Evolutionary conservation across 2,329 filamentous ascomycete genomes (phyloP).

Genomic region (Stachybotrys chartarum): DNA sequence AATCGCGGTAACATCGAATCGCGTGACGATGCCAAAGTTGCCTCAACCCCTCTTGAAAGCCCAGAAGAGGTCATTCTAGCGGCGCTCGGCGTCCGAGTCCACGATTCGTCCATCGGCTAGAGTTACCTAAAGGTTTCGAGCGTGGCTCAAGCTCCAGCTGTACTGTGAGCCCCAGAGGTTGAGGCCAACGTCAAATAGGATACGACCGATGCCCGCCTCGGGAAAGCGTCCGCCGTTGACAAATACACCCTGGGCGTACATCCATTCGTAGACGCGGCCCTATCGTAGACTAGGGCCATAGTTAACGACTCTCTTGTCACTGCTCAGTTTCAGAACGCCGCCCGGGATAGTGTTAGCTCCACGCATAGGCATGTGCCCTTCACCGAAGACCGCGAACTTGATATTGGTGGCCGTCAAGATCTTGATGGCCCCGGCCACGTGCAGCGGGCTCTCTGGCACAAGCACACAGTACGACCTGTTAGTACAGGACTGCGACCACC

Average conservation of each 20-base stretch:
- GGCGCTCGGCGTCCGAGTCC: constrained; percentile 23
- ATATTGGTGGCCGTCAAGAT: neutral
- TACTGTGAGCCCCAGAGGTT: constrained; percentile 15
- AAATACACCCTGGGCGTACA: constrained; percentile 3
- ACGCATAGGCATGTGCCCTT: constrained; percentile 12
- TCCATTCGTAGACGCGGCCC: constrained; percentile 10
- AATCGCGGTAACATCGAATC: constrained; percentile 17
- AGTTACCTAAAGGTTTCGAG: constrained; percentile 32
- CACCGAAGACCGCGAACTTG: constrained; percentile 12
- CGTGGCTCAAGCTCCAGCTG: constrained; percentile 19
- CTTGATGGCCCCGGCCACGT: constrained; percentile 2
- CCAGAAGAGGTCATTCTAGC: constrained; percentile 26
- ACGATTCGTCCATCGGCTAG: constrained; percentile 30
- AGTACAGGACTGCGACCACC: neutral
- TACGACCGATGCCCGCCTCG: constrained; percentile 8
- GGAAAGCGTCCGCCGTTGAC: constrained; percentile 10
- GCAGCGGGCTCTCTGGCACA: constrained; percentile 1
- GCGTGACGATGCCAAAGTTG: constrained; percentile 29
- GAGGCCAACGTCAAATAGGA: constrained; percentile 10
- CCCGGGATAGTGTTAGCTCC: constrained; percentile 12
- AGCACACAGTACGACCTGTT: constrained; percentile 7
- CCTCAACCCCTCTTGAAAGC: constrained; percentile 25
- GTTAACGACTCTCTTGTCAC: constrained; percentile 7
- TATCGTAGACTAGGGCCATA: constrained; percentile 9
- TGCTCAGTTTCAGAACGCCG: constrained; percentile 5